phyloP scores from a whole-genome alignment of 495 filamentous ascomycete species.

The Trichocladium uniseriatum region DNA sequence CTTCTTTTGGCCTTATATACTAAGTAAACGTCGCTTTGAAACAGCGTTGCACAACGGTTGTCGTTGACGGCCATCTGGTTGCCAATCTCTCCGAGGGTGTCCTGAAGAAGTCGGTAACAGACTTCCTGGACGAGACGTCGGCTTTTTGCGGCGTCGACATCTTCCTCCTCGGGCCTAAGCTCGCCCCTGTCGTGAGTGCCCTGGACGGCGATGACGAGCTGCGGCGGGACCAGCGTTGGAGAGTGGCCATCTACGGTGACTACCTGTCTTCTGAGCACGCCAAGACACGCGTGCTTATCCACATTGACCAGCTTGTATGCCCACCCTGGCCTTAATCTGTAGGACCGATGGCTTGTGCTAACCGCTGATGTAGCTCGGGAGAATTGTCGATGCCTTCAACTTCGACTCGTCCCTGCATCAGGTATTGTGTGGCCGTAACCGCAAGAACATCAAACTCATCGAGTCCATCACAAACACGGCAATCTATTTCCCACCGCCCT shows the following conservation, averaged over 20 bases:
- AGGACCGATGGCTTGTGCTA: not conserved
- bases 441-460: constrained; percentile 95
- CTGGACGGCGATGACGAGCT: constrained; percentile 46
- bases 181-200: constrained; percentile 53
- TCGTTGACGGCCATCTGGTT: constrained; percentile 82
- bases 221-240: constrained; percentile 64
- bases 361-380: constrained; percentile 60
- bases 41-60: constrained; percentile 82
- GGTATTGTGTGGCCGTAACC: constrained; percentile 77
- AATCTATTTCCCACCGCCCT: constrained; percentile 94
- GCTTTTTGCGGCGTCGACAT: constrained; percentile 88
- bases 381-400: constrained; percentile 70
- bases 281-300: constrained; percentile 89
- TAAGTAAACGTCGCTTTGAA: constrained; percentile 10
- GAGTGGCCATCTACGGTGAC: constrained; percentile 90
- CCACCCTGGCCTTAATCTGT: constrained; percentile 3
- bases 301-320: constrained; percentile 92
- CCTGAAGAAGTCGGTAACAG: constrained; percentile 54
- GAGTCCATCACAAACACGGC: constrained; percentile 89
- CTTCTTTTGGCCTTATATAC: constrained; percentile 4
- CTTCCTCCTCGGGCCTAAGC: constrained; percentile 81
- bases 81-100: constrained; percentile 64
- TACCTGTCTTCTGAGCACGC: constrained; percentile 92
- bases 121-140: constrained; percentile 75
- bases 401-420: constrained; percentile 84